These are phyloP conservation scores for Zygosaccharomyces sapae DNA, from an alignment of 1,139 yeast species.

Conservation along the genomic window DNA sequence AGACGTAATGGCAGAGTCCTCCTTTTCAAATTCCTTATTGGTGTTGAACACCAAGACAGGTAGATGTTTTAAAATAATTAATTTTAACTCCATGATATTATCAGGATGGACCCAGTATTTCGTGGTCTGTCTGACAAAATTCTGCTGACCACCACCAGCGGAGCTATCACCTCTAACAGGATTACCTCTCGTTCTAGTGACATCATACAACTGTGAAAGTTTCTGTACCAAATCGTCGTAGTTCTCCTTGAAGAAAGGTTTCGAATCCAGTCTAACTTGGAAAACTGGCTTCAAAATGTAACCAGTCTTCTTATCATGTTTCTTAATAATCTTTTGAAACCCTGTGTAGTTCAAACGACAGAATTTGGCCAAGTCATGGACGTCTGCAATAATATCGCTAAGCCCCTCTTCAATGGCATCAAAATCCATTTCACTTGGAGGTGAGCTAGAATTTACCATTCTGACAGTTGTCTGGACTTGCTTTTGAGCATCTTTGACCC, in stretches of 20 bases:
- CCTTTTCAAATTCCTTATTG: constrained; percentile 89
- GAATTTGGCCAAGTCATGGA: constrained; percentile 92
- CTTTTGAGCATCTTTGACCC: constrained; percentile 76
- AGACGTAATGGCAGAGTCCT: constrained; percentile 94
- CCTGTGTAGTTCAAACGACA: constrained; percentile 92
- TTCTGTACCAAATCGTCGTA: constrained; percentile 86
- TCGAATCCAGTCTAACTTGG: constrained; percentile 85
- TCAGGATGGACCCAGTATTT: constrained; percentile 99
- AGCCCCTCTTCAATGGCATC: constrained; percentile 88
- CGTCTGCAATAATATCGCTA: constrained; percentile 92
- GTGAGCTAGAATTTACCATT: constrained; percentile 39
- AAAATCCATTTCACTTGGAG: constrained; percentile 70
- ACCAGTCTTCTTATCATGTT: constrained; percentile 87
- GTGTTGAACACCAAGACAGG: constrained; percentile 96
- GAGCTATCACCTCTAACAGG: constrained; percentile 92
- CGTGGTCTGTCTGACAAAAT: constrained; percentile 96
- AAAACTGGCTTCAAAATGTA: constrained; percentile 86
- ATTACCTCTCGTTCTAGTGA: constrained; percentile 92
- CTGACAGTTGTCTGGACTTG: constrained; percentile 63
- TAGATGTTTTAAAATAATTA: constrained; percentile 85
- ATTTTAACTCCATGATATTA: constrained; percentile 93
- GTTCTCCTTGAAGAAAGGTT: constrained; percentile 93
- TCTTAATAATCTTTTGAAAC: constrained; percentile 90
- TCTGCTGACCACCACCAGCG: constrained; percentile 97
- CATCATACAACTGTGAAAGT: constrained; percentile 80